A percentile compares a stretch with the other conserved stretches of the same genome.
These are phyloP conservation scores for Umbilicus rupestris DNA, from an alignment of 164 flowering plant genomes.

Conservation along the genomic window DNA sequence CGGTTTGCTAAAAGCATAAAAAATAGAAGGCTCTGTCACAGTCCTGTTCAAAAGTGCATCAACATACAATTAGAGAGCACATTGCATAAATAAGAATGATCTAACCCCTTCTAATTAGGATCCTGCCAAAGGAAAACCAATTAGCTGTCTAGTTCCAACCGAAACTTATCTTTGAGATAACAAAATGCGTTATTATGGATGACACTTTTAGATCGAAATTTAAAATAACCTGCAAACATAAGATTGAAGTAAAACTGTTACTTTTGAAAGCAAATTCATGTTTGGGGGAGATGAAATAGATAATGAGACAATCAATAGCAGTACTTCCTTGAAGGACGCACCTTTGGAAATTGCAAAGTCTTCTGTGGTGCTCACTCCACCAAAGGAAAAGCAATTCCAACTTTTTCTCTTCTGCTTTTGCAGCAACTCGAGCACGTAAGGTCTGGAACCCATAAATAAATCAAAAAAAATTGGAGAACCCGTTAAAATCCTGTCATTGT, in stretches of 20 bases:
- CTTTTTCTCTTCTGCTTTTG: slow-evolving; percentile 97
- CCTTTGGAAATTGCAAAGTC: slow-evolving; percentile 89
- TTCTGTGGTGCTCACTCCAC: slow-evolving; percentile 94
- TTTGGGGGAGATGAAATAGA: not conserved
- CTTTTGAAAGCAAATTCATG: not conserved
- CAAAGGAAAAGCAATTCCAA: slow-evolving; percentile 89
- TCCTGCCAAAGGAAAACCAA: slow-evolving; percentile 20
- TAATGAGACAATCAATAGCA: not conserved
- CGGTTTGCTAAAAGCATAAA: slow-evolving; percentile 62
- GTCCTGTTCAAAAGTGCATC: slow-evolving; percentile 46
- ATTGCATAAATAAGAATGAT: slow-evolving; percentile 1
- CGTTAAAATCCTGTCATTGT: not conserved
- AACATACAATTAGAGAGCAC: slow-evolving; percentile 15
- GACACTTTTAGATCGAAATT: slow-evolving; percentile 91
- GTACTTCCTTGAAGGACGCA: slow-evolving; percentile 11
- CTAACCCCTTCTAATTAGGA: slow-evolving; percentile 15
- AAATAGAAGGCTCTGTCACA: slow-evolving; percentile 78
- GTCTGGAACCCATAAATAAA: slow-evolving; percentile 30
- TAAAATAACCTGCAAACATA: slow-evolving; percentile 83
- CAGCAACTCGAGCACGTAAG: slow-evolving; percentile 89
- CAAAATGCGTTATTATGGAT: slow-evolving; percentile 87
- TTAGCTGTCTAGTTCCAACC: slow-evolving; percentile 33
- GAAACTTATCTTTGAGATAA: slow-evolving; percentile 97
- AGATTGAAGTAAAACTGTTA: not conserved
- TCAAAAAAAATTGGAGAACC: not conserved